These are phyloP conservation scores for Citrus mangshanensis DNA, from an alignment of 345 rosid species.

Conservation along the genomic window DNA sequence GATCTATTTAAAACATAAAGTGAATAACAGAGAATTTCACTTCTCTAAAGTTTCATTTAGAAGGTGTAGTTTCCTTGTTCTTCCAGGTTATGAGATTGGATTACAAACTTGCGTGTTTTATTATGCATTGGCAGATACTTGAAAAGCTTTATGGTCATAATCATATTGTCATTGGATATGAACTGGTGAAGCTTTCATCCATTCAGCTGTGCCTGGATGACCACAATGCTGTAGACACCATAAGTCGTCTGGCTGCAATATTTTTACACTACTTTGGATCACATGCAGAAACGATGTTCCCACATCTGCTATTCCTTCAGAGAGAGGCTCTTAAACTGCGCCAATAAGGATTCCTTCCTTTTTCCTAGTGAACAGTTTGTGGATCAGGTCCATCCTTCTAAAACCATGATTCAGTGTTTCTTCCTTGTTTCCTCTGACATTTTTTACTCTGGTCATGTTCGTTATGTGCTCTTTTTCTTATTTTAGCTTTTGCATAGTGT, in stretches of 20 bases:
- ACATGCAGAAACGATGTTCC: conserved; percentile 45
- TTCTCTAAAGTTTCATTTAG: not conserved
- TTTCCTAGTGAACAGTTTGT: not conserved
- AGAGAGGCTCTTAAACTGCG: conserved; percentile 18
- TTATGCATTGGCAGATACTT: conserved; percentile 48
- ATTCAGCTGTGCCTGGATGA: conserved; percentile 56
- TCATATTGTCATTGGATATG: conserved; percentile 75
- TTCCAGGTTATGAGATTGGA: not conserved
- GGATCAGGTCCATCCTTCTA: not conserved
- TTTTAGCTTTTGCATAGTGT: not conserved
- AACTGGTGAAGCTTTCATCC: conserved; percentile 72
- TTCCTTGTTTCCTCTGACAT: not conserved
- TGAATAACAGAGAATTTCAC: not conserved
- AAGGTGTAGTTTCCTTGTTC: not conserved
- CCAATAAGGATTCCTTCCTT: not conserved
- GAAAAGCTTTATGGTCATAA: conserved; percentile 55
- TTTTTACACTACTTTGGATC: conserved; percentile 55
- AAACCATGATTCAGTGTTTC: not conserved
- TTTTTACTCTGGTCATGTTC: not conserved
- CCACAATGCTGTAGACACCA: conserved; percentile 32
- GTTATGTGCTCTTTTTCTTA: not conserved
- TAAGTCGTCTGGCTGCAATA: conserved; percentile 35
- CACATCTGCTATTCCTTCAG: conserved; percentile 42
- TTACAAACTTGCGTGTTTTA: conserved; percentile 8
- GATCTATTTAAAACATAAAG: not conserved